Evolutionary conservation across 2,329 filamentous ascomycete species (phyloP), one percentile per base, ranked within the genome.

Genomic region (Aquanectria penicillioides): DNA sequence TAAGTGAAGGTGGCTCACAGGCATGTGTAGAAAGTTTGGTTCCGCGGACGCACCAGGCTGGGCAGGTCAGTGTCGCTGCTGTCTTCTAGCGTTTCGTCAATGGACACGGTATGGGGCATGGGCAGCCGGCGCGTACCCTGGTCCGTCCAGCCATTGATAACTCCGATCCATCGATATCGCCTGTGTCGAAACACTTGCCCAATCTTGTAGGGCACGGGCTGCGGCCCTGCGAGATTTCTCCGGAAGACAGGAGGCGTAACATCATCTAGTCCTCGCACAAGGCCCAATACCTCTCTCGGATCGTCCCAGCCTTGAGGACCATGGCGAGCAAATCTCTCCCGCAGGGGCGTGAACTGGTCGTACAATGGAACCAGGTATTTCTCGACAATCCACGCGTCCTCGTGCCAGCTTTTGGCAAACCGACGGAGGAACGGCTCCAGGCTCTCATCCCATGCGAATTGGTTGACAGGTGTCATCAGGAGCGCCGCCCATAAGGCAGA

Each of bases 121-220:
- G 71, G 64, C 22, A 73, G 57, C 31, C 64, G 66, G 29, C 69
- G 66, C 31, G 69, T 68, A 46, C 66, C 69, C 47, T 83, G 81
- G 71, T 81, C 77, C 46, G 91, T 89, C 94, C 94, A 99, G n/a
- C 94, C 94, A 12, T 90, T 92, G 57, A 99, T 91, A 22, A 96
- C 85, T 15, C 90, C 94, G 44, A 89, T 80, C 73, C 94, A 97
- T 17, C 84, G 80, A 73, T 95, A 97, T 40, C 93, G 85, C 61
- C 83, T 87, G 76, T 99, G 95, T 43, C 83, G 84, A 72, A 98
- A 97, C 6, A 97, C 84, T 68, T 96, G 90, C 1, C 95, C 95
- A 44, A 97, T 85, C 47, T 82, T 86, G 73, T 87, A 94, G 2
- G 72, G 66, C 25, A 74, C 68, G 5, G 66, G 62, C 26, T 69